Percentiles rank a stretch among this genome's conserved stretches.
Evolutionary conservation across 768 basidiomycete genomes (phyloP).

Genomic region (Pleurotus tuoliensis): DNA sequence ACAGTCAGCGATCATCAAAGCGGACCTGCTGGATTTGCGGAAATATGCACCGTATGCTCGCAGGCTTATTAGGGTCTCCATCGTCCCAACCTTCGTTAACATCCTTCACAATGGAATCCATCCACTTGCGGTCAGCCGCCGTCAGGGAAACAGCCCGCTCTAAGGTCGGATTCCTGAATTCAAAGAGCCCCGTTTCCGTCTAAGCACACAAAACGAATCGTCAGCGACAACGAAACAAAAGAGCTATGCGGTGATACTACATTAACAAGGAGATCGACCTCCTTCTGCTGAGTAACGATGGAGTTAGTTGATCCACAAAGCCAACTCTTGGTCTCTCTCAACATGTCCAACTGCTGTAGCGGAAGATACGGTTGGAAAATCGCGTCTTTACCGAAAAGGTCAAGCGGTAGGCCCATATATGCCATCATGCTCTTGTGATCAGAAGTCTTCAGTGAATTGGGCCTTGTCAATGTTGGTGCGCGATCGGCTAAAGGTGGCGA

Average conservation of each 20-base stretch:
- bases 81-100: slow-evolving; percentile 81
- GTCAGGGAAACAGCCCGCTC: slow-evolving; percentile 80
- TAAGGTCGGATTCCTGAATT: slow-evolving; percentile 79
- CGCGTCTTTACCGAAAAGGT: slow-evolving; percentile 91
- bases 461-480: slow-evolving; percentile 51
- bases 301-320: slow-evolving; percentile 94
- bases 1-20: not conserved
- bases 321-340: slow-evolving; percentile 79
- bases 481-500: slow-evolving; percentile 76
- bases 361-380: slow-evolving; percentile 99
- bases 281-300: slow-evolving; percentile 90
- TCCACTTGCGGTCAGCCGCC: slow-evolving; percentile 94
- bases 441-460: slow-evolving; percentile 81
- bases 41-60: slow-evolving; percentile 60
- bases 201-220: slow-evolving; percentile 23
- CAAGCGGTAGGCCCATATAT: slow-evolving; percentile 90
- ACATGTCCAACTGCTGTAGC: slow-evolving; percentile 88
- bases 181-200: slow-evolving; percentile 84
- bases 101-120: slow-evolving; percentile 88
- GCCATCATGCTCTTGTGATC: slow-evolving; percentile 89
- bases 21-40: not conserved
- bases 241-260: slow-evolving; percentile 19
- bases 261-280: slow-evolving; percentile 88
- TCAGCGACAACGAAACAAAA: too few relatives aligned
- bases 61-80: slow-evolving; percentile 49